Evolutionary conservation across 441 rosid genomes (phyloP), one percentile per base, ranked within the genome.

Genomic region (Breynia disticha): DNA sequence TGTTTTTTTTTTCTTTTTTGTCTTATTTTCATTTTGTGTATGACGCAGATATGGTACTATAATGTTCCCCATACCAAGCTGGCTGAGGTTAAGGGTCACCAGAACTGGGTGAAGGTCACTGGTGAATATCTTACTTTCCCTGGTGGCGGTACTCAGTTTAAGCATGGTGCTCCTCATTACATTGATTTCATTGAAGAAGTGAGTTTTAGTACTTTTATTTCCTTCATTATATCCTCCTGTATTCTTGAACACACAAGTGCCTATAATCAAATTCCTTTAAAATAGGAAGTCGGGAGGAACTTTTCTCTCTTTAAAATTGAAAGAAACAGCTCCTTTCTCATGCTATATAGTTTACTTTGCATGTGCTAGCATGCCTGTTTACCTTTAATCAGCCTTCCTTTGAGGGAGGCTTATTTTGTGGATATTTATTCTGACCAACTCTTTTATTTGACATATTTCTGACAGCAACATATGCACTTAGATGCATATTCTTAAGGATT

Each of bases 91-190:
- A 85, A 85, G 75, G 94, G 94, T 32, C 83, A 82, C 72, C 94
- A 85, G 60, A 85, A 85, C 55, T 85, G 94, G 94, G 83, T 85
- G 60, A 82, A 85, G 71, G 79, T 85, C 16, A 59, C 71, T 9
- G 89, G 94, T 50, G 87, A 85, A 62, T 85, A 75, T 69, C 79
- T 85, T 39, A 85, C 86, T 48, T 85, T 85, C 56, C 94, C 94
- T 43, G 94, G 94, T 51, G 89, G 94, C 43, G 94, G 94, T 69
- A 85, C 94, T 71, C 94, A 85, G 62, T 85, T 85, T 66, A 82
- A 80, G 77, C 74, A 75, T 22, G 94, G 94, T 54, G 94, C 94
- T 68, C 86, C 82, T 64, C 89, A 84, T 70, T 84, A 84, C 69
- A 86, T 84, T 39, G 90, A 90, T 74, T 90, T 90, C 64, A 76